phyloP scores from a whole-genome alignment of 805 yeast species.

The Ogataea glucozyma region DNA sequence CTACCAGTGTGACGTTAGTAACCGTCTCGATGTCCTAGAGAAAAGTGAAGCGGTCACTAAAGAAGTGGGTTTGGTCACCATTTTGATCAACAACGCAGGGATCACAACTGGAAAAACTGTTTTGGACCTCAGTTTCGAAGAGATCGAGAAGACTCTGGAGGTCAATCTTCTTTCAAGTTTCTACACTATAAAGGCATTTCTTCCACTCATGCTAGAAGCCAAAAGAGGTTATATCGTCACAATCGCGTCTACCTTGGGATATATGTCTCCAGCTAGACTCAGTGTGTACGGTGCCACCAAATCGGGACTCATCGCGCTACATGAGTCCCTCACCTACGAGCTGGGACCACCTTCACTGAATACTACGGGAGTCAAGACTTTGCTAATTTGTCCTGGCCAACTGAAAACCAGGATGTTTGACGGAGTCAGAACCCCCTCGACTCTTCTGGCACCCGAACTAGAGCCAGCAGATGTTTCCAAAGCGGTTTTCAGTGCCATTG shows the following conservation, averaged over 20 bases:
- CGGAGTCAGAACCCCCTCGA: slow-evolving; percentile 72
- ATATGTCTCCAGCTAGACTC: slow-evolving; percentile 78
- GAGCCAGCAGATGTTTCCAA: slow-evolving; percentile 67
- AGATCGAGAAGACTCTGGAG: slow-evolving; percentile 60
- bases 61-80: slow-evolving; percentile 61
- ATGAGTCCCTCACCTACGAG: slow-evolving; percentile 76
- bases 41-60: slow-evolving; percentile 42
- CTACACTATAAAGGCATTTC: slow-evolving; percentile 64
- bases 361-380: slow-evolving; percentile 60
- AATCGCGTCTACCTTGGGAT: slow-evolving; percentile 82
- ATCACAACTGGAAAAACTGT: slow-evolving; percentile 60
- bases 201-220: slow-evolving; percentile 66
- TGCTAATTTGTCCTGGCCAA: slow-evolving; percentile 88
- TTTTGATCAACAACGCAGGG: slow-evolving; percentile 87
- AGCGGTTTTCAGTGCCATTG: slow-evolving; percentile 54
- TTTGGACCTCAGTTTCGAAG: slow-evolving; percentile 52
- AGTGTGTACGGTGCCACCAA: slow-evolving; percentile 88
- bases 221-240: slow-evolving; percentile 78
- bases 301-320: slow-evolving; percentile 81
- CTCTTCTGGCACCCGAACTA: slow-evolving; percentile 77
- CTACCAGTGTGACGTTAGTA: slow-evolving; percentile 70
- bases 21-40: slow-evolving; percentile 43
- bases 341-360: slow-evolving; percentile 52
- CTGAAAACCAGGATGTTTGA: slow-evolving; percentile 72
- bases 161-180: slow-evolving; percentile 74